Conservation (phyloP, 2,329 filamentous ascomycete genomes). For the Trichoderma sp. region DNA sequence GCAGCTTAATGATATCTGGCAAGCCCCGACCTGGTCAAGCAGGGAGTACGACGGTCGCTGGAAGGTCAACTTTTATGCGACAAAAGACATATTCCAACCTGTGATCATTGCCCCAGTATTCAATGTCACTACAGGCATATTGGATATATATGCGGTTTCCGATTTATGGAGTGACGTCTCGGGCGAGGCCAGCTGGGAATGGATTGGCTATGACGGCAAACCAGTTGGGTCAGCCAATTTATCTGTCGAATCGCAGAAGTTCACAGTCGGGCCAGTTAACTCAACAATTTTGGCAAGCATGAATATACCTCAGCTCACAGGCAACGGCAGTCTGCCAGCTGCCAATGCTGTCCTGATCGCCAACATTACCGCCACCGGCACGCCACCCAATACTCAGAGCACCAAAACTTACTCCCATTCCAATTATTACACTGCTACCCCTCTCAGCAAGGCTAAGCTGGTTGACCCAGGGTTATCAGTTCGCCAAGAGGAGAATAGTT, state of each 20-base stretch:
- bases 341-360: constrained; percentile 7
- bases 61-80: constrained; percentile 19
- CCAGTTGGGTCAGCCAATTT: constrained; percentile 1
- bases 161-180: constrained; percentile 15
- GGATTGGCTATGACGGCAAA: constrained; percentile 15
- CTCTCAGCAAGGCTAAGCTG: constrained; percentile 10
- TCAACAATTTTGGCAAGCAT: constrained; percentile 10
- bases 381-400: background rate
- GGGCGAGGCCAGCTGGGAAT: constrained; percentile 17
- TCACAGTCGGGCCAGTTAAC: constrained; percentile 13
- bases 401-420: constrained; percentile 13
- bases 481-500: background rate
- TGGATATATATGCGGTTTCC: constrained; percentile 1
- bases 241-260: background rate
- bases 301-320: constrained; percentile 2
- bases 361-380: constrained; percentile 13
- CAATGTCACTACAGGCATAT: constrained; percentile 9
- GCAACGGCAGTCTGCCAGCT: background rate
- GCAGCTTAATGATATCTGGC: constrained; percentile 22
- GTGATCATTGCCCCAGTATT: constrained; percentile 15
- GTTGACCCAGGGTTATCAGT: background rate
- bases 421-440: constrained; percentile 16
- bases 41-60: constrained; percentile 19
- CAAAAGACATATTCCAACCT: constrained; percentile 16
- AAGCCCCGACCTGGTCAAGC: constrained; percentile 15